Conservation (phyloP, 441 rosid species). For the Populus trichocarpa region DNA sequence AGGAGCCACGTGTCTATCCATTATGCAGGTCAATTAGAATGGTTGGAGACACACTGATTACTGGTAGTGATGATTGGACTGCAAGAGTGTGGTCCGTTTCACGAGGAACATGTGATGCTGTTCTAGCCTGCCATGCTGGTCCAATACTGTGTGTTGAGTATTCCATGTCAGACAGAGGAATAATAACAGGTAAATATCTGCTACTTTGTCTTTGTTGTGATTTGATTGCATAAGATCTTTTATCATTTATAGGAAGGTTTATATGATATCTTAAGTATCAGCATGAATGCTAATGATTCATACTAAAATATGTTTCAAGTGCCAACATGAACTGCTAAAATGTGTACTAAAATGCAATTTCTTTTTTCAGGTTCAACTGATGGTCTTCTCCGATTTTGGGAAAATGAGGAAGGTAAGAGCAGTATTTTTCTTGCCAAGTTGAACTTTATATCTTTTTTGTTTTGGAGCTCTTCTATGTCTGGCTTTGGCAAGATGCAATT, state of each 20-base stretch:
- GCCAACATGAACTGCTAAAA: conserved; percentile 7
- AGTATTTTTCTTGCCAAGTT: not conserved
- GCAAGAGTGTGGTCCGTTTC: conserved; percentile 98
- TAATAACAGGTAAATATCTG: conserved; percentile 75
- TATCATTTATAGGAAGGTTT: not conserved
- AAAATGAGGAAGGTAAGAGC: conserved; percentile 78
- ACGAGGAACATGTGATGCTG: conserved; percentile 85
- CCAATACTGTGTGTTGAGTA: conserved; percentile 83
- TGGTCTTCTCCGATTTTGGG: conserved; percentile 98
- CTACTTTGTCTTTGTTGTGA: conserved; percentile 8
- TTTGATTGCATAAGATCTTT: not conserved
- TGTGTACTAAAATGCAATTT: conserved; percentile 13
- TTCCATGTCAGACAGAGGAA: conserved; percentile 77
- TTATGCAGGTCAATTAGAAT: conserved; percentile 85
- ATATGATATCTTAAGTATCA: not conserved
- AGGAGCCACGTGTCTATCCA: conserved; percentile 12
- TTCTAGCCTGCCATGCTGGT: conserved; percentile 97
- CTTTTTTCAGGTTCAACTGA: conserved; percentile 84
- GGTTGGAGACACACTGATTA: conserved; percentile 90
- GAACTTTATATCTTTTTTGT: not conserved
- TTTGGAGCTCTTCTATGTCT: not conserved
- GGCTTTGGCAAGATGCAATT: not conserved
- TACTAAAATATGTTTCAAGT: not conserved
- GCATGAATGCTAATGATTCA: not conserved
- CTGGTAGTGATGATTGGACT: conserved; percentile 99